phyloP scores from a whole-genome alignment of 768 basidiomycete species.

The Suillus paluster region DNA sequence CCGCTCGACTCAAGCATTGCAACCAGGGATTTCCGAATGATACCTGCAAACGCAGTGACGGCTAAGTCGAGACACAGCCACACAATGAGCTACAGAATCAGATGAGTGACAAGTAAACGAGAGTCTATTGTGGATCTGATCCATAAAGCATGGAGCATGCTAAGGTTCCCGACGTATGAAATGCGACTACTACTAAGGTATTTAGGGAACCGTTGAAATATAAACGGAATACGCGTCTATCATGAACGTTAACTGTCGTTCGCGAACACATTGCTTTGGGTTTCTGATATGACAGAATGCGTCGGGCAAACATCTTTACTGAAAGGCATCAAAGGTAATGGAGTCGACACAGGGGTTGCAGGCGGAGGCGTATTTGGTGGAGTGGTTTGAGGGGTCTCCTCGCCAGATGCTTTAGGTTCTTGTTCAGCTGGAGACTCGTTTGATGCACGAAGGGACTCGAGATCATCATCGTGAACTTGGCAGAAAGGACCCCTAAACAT shows the following conservation, averaged over 20 bases:
- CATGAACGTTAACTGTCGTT: not conserved
- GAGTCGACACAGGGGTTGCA: not conserved
- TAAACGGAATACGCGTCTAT: not conserved
- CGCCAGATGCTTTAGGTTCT: conserved; percentile 20
- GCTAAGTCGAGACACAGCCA: not conserved
- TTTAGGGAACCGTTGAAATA: not conserved
- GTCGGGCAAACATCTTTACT: not conserved
- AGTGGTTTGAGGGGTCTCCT: conserved; percentile 8
- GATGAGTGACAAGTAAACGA: not conserved
- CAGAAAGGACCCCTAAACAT: conserved; percentile 55
- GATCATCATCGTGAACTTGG: conserved; percentile 28
- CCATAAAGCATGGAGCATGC: not conserved
- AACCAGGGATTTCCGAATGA: not conserved
- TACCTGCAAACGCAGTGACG: no score
- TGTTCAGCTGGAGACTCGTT: conserved; percentile 28
- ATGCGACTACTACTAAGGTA: conserved; percentile 4
- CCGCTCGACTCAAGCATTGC: conserved; percentile 14
- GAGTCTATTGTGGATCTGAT: not conserved
- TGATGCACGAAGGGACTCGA: conserved; percentile 30
- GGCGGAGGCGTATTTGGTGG: conserved; percentile 20
- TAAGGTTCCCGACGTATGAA: not conserved
- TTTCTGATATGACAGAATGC: not conserved
- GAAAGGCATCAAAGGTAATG: not conserved
- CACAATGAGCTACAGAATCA: no score
- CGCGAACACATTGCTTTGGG: not conserved